Base-by-base conservation (phyloP, 768 basidiomycete genomes). In the Rhizopogon vinicolor region DNA sequence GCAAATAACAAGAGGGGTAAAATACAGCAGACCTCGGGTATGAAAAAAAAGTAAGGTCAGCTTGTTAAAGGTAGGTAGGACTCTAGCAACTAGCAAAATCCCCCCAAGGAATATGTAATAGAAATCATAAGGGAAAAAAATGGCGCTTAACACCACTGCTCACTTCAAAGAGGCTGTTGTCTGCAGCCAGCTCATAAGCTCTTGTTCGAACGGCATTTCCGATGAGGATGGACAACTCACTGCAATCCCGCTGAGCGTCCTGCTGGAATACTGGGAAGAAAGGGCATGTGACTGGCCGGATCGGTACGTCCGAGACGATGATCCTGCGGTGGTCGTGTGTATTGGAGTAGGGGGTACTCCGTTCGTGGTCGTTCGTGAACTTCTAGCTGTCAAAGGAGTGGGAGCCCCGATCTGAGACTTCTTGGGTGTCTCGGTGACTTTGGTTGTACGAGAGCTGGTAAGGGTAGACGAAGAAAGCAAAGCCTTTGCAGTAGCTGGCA, bases 321-420 rank as follows among this genome's bases (percentile, higher is more conserved):
- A 78, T 41, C 82, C 80, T 51, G 86, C 66, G 5, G 83, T 78
- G 41, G 84, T 77, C 31, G 77, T 62, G 63, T 87, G 83, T 18
- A 74, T 73, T 13, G 87, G 86, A 3, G 87, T 89, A 48, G 79
- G 78, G 43, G 82, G 77, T 41, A 75, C 66, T 33, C 79, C 80
- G 54, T 76, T 79, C 19, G 67, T 58, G 14, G 75, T 74, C 35
- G 80, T 82, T 57, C 87, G 82, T 5, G 83, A 75, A 12, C 80
- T 79, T 46, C 92, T 87, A 56, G 92, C 90, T 18, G 92, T 87
- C 52, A 94, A 76, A 1, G 92, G 91, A 3, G 92, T 91, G 7
- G 92, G 92, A 12, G 90, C 91, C 63, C 91, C 87, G 60, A 94
- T 94, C 65, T 90, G 79, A 5, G 90, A 89, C 73, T 93, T 93